phyloP scores from a whole-genome alignment of 1,139 yeast genomes.

The Saccharomyces hybrid region DNA sequence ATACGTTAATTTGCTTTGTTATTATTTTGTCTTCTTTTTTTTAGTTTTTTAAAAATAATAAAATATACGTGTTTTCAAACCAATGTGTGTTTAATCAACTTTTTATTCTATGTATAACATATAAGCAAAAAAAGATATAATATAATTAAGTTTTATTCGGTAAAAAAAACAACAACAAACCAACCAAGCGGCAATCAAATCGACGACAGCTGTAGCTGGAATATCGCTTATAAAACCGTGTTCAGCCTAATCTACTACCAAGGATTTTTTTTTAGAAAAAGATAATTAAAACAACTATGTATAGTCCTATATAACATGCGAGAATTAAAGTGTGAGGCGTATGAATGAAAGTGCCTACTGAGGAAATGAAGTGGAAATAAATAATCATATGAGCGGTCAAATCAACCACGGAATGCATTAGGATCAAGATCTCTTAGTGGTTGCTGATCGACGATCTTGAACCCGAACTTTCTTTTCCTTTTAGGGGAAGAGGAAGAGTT shows the following conservation, averaged over 20 bases:
- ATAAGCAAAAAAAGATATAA: neutral
- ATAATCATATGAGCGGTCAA: neutral
- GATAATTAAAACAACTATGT: neutral
- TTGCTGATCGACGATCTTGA: neutral
- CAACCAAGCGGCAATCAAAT: neutral
- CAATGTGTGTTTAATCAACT: slow-evolving; percentile 1
- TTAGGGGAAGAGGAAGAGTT: neutral
- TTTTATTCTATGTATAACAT: neutral
- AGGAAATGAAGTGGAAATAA: neutral
- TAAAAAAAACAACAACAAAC: neutral
- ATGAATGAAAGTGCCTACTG: neutral
- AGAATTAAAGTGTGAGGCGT: neutral
- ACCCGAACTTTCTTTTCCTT: neutral
- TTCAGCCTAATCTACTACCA: too few relatives aligned
- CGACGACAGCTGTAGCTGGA: neutral
- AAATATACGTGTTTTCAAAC: neutral
- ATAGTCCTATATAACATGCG: neutral
- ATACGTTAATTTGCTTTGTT: neutral
- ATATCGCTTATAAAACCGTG: too few relatives aligned
- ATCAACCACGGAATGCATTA: neutral
- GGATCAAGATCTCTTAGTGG: neutral
- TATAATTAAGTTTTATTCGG: neutral
- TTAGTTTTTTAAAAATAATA: neutral
- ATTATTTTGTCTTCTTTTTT: neutral
- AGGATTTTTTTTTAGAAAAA: too few relatives aligned